Base-by-base conservation (phyloP, 2,329 filamentous ascomycete genomes). In the Rhynchosporium graminicola region DNA sequence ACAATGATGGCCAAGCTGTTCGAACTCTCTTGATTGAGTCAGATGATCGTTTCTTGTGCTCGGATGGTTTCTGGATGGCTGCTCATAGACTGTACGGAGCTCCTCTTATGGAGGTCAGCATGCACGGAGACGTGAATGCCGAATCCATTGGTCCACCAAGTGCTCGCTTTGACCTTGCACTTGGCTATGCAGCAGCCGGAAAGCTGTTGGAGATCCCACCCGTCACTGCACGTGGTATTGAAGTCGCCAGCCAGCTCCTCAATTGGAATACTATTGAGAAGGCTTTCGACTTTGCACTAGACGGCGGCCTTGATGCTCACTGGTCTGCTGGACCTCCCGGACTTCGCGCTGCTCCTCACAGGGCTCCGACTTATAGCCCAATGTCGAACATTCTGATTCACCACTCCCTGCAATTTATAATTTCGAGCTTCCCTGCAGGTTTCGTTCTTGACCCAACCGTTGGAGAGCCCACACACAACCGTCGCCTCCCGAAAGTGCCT, bases 181-280 rank as follows among this genome's bases (percentile, higher is more conserved):
- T 91, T 26, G 84, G 85, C 29, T 89, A 89, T 69, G 82, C 86
- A 51, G 85, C 87, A 31, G 83, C 86, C 4, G 88, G 87, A 0
- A 78, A 83, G 56, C 76, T 85, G 45, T 77, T 91, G 15, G 77
- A 79, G 46, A 81, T 87, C 71, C 78, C 77, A 2, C 79, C 80
- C 29, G 80, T 90, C 31, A 77, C 82, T 10, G 74, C 79, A 51
- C 82, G 84, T 42, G 87, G 86, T 42, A 76, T 88, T 31, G 82
- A 85, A 54, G 80, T 88, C 64, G 86, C 85, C 1, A 77, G 80
- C 42, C 78, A 80, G 58, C 78, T 86, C 4, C 70, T 90, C 47
- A 80, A 79, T 63, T 90, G 87, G 87, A 79, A 84, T 58, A 89
- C 83, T 0, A 67, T 90, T 13, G 85, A 88, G 67, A 78, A 77